phyloP scores from a whole-genome alignment of 2,329 filamentous ascomycete species.

The Fusarium liriodendri region DNA sequence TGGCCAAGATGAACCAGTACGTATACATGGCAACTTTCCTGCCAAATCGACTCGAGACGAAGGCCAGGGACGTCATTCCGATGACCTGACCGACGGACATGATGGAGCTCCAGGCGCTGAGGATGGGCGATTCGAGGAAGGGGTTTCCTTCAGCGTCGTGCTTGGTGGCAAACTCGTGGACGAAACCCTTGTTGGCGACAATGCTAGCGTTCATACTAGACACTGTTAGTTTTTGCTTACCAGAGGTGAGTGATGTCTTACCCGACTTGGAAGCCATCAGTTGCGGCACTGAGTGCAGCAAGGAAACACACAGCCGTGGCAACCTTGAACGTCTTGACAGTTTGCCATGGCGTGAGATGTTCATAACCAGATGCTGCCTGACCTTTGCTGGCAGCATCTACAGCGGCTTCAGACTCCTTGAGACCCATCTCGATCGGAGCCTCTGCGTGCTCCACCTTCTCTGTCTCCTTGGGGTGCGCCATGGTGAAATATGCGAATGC shows the following conservation, averaged over 20 bases:
- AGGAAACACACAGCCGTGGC: neutral
- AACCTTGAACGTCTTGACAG: neutral
- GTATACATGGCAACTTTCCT: neutral
- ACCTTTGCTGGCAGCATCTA: neutral
- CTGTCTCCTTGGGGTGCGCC: neutral
- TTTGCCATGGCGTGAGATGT: neutral
- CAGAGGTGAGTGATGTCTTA: neutral
- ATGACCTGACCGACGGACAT: constrained; percentile 54
- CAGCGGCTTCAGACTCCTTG: neutral
- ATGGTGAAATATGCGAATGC: neutral
- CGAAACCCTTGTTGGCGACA: neutral
- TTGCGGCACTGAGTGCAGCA: neutral
- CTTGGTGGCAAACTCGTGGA: neutral
- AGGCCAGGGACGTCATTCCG: constrained; percentile 48
- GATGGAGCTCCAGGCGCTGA: constrained; percentile 53
- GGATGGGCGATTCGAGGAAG: constrained; percentile 49
- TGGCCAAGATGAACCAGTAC: neutral
- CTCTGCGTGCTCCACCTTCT: neutral
- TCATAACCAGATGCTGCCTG: neutral
- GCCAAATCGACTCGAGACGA: constrained; percentile 38
- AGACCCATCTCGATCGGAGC: neutral
- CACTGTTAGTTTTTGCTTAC: rapidly evolving
- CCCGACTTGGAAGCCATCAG: neutral
- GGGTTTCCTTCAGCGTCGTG: neutral
- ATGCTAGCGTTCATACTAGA: neutral